Evolutionary conservation across 495 filamentous ascomycete species (phyloP).

Genomic region (Sporormia fimetaria): DNA sequence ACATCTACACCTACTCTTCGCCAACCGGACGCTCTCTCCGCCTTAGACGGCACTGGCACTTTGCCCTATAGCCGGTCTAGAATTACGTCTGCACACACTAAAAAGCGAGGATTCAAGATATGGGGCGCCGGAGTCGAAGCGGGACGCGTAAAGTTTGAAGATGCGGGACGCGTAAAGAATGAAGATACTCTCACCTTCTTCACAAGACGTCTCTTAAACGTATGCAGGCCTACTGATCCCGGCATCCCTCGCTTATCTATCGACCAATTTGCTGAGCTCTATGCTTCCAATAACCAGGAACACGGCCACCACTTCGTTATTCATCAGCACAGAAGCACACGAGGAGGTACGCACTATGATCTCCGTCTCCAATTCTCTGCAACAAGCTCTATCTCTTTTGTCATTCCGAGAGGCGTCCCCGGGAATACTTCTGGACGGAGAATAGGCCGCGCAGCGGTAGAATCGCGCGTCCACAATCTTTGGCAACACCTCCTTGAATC

Average conservation of each 20-base stretch:
- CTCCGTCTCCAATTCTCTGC: conserved; percentile 55
- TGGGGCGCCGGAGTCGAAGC: conserved; percentile 50
- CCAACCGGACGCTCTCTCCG: too few species aligned
- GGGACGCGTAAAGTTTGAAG: conserved; percentile 41
- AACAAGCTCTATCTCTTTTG: conserved; percentile 51
- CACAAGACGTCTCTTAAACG: conserved; percentile 34
- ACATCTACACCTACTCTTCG: too few species aligned
- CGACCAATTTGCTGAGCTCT: conserved; percentile 41
- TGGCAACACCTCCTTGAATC: conserved; percentile 63
- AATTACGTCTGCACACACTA: too few species aligned
- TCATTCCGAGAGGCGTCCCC: conserved; percentile 55
- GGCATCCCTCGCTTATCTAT: conserved; percentile 35
- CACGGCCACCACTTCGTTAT: conserved; percentile 51
- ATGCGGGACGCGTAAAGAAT: conserved; percentile 41
- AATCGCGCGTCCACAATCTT: conserved; percentile 54
- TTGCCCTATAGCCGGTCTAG: too few species aligned
- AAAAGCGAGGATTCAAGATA: too few species aligned
- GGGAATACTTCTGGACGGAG: conserved; percentile 50
- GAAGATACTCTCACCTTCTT: conserved; percentile 45
- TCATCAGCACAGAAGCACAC: conserved; percentile 60
- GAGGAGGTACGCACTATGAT: conserved; percentile 54
- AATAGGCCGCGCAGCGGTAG: conserved; percentile 51
- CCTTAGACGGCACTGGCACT: too few species aligned
- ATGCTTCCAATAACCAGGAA: conserved; percentile 38
- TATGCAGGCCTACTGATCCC: conserved; percentile 21